phyloP scores from a whole-genome alignment of 2,329 filamentous ascomycete species.

The Diaporthe sp. region DNA sequence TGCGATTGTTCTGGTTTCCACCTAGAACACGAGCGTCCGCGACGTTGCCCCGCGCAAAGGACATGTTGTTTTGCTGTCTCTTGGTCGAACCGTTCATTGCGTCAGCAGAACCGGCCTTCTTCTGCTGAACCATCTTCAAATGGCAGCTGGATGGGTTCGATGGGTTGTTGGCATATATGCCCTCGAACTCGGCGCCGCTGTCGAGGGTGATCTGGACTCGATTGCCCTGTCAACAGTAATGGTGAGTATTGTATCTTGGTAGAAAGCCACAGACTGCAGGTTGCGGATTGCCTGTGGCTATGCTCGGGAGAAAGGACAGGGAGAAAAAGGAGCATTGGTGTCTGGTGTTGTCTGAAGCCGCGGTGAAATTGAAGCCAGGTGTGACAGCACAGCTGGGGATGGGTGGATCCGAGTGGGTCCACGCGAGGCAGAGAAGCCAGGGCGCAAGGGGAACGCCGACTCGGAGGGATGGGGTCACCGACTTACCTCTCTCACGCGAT shows the following conservation, averaged over 20 bases:
- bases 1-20: slow-evolving; percentile 52
- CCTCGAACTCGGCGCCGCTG: slow-evolving; percentile 50
- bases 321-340: slow-evolving; percentile 17
- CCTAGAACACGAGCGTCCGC: slow-evolving; percentile 47
- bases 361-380: slow-evolving; percentile 38
- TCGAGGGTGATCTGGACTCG: slow-evolving; percentile 49
- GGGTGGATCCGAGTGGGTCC: slow-evolving; percentile 40
- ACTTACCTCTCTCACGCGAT: slow-evolving; percentile 51
- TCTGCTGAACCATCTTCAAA: slow-evolving; percentile 53
- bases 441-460: slow-evolving; percentile 36
- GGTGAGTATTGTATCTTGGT: slow-evolving; percentile 41
- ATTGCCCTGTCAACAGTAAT: slow-evolving; percentile 47
- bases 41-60: slow-evolving; percentile 52
- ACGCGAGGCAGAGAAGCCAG: slow-evolving; percentile 39
- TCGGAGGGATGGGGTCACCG: slow-evolving; percentile 19
- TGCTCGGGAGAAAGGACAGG: slow-evolving; percentile 21
- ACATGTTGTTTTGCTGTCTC: slow-evolving; percentile 51
- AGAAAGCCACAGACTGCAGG: slow-evolving; percentile 14
- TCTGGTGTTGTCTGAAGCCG: slow-evolving; percentile 30
- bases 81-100: slow-evolving; percentile 49
- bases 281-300: slow-evolving; percentile 9
- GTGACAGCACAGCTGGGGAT: slow-evolving; percentile 39
- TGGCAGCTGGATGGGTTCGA: slow-evolving; percentile 47
- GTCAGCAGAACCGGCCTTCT: slow-evolving; percentile 49
- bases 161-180: slow-evolving; percentile 48